Percentiles rank a stretch among this genome's conserved stretches.
phyloP scores from a whole-genome alignment of 768 basidiomycete genomes.

The Amanita phalloides region DNA sequence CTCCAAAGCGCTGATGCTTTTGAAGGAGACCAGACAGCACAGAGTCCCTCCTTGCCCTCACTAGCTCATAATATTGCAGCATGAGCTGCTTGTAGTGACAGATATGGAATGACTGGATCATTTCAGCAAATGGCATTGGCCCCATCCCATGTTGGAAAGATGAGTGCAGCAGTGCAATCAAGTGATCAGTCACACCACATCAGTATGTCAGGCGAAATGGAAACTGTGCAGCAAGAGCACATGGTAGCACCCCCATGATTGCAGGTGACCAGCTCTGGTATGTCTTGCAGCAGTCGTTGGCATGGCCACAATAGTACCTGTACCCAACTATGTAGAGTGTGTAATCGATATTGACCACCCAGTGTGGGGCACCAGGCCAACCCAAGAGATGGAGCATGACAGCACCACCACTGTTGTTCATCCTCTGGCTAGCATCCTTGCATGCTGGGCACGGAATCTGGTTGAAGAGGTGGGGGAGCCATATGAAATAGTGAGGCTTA shows the following conservation, averaged over 20 bases:
- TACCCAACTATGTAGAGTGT: constrained; percentile 10
- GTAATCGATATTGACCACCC: constrained; percentile 9
- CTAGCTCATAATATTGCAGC: constrained; percentile 1
- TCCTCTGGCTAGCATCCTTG: constrained; percentile 2
- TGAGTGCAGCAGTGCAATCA: constrained; percentile 10
- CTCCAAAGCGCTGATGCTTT: neutral
- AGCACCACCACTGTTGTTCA: constrained; percentile 3
- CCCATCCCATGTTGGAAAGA: constrained; percentile 15
- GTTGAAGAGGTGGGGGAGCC: constrained; percentile 10
- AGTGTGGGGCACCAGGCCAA: constrained; percentile 8
- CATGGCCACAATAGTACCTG: constrained; percentile 6
- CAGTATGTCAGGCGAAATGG: constrained; percentile 12
- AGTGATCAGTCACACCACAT: constrained; percentile 10
- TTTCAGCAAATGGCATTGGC: constrained; percentile 15
- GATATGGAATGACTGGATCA: constrained; percentile 11
- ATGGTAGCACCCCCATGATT: constrained; percentile 4
- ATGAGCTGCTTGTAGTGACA: constrained; percentile 11
- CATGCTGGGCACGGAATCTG: constrained; percentile 10
- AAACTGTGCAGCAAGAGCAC: constrained; percentile 10
- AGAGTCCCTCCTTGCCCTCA: constrained; percentile 3
- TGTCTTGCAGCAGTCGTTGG: neutral
- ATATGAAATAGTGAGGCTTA: constrained; percentile 8
- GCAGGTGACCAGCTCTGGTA: constrained; percentile 4
- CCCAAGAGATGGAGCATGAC: constrained; percentile 4
- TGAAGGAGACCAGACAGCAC: constrained; percentile 5